phyloP scores from a whole-genome alignment of 345 rosid species.

The Acer saccharum region DNA sequence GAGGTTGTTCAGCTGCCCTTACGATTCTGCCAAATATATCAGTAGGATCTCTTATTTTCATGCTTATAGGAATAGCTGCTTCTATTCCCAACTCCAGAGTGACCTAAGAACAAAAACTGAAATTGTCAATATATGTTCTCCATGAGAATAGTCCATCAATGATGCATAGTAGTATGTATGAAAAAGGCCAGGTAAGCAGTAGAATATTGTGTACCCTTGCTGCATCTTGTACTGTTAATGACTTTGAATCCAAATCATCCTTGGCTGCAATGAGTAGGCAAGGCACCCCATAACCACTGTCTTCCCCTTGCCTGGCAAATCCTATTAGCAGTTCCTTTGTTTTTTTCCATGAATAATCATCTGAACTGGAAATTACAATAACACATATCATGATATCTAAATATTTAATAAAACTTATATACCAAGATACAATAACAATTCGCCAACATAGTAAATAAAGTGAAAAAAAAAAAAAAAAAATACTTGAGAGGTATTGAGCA shows the following conservation, averaged over 20 bases:
- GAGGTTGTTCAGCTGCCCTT: constrained; percentile 66
- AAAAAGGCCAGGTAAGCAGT: constrained; percentile 16
- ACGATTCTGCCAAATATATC: constrained; percentile 56
- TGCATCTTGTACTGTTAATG: constrained; percentile 61
- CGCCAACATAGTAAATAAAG: background rate
- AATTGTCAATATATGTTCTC: background rate
- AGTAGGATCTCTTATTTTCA: constrained; percentile 52
- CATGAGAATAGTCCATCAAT: background rate
- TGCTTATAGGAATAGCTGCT: constrained; percentile 54
- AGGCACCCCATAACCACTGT: constrained; percentile 60
- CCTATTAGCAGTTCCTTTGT: constrained; percentile 67
- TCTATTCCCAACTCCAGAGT: constrained; percentile 75
- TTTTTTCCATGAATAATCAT: constrained; percentile 76
- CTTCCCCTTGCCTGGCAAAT: constrained; percentile 71
- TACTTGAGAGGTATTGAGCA: background rate
- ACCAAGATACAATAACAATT: background rate
- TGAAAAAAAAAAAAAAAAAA: background rate
- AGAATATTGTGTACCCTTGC: constrained; percentile 40
- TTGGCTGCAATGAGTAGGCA: constrained; percentile 79
- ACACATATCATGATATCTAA: constrained; percentile 20
- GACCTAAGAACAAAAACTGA: constrained; percentile 40
- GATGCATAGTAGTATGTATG: background rate
- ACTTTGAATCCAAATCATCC: constrained; percentile 68
- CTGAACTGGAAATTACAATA: constrained; percentile 52
- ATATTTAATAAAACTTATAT: background rate